phyloP scores from a whole-genome alignment of 495 filamentous ascomycete genomes.

The Mytilinidion resinicola region DNA sequence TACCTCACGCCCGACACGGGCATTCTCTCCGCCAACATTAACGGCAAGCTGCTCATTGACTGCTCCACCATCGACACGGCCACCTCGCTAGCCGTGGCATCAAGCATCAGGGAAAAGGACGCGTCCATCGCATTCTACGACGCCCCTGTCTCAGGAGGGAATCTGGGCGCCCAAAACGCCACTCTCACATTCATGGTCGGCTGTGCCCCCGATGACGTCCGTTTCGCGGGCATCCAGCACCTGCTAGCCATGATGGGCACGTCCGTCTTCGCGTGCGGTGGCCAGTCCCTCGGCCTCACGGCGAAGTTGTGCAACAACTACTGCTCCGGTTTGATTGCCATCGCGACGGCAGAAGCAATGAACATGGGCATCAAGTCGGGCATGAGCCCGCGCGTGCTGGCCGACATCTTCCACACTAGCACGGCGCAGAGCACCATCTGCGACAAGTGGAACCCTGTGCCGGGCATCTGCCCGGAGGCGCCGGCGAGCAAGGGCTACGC shows the following conservation, averaged over 20 bases:
- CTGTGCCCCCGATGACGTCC: slow-evolving; percentile 32
- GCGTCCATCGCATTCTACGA: slow-evolving; percentile 38
- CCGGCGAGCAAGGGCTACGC: slow-evolving; percentile 45
- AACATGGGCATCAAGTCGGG: slow-evolving; percentile 50
- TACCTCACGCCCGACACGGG: slow-evolving; percentile 37
- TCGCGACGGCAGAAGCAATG: slow-evolving; percentile 49
- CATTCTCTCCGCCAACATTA: slow-evolving; percentile 32
- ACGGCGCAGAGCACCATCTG: slow-evolving; percentile 47
- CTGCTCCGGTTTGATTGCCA: slow-evolving; percentile 46
- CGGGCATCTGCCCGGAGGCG: slow-evolving; percentile 44
- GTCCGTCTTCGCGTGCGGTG: slow-evolving; percentile 47
- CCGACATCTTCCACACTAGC: slow-evolving; percentile 44
- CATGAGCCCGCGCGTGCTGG: slow-evolving; percentile 44
- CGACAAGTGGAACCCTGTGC: slow-evolving; percentile 48
- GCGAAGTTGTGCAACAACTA: slow-evolving; percentile 55
- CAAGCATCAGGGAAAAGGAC: slow-evolving; percentile 29
- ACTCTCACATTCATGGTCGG: slow-evolving; percentile 48
- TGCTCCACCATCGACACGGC: slow-evolving; percentile 44
- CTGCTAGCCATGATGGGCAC: slow-evolving; percentile 44
- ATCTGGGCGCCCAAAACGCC: slow-evolving; percentile 43
- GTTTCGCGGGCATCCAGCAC: slow-evolving; percentile 30
- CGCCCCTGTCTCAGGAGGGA: slow-evolving; percentile 43
- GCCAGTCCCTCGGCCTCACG: slow-evolving; percentile 45
- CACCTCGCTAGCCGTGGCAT: slow-evolving; percentile 37
- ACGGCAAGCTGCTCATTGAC: slow-evolving; percentile 38